A percentile compares a stretch with the other conserved stretches of the same genome.
Evolutionary conservation across 73 alveolate species (phyloP).

Genomic region (Tetrahymena borealis): DNA sequence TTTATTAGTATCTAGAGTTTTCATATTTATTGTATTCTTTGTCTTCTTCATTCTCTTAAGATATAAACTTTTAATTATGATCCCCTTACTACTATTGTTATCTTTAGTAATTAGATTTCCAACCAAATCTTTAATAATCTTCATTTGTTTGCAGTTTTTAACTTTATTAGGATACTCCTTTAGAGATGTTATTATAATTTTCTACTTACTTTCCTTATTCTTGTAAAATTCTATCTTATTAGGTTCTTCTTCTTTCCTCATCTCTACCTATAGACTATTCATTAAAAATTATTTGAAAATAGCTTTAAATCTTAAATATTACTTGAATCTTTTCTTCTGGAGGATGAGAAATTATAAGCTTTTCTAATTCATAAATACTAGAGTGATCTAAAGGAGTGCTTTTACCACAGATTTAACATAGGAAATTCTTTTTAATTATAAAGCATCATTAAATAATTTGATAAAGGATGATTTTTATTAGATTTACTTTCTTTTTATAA

Average conservation of each 20-base stretch:
- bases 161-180: background rate
- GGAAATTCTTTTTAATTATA: background rate
- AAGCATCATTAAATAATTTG: background rate
- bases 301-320: background rate
- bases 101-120: background rate
- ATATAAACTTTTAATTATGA: background rate
- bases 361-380: constrained; percentile 41
- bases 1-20: background rate
- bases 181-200: background rate
- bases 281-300: background rate
- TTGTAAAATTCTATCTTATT: background rate
- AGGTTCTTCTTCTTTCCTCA: background rate
- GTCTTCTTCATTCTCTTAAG: background rate
- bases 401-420: constrained; percentile 21
- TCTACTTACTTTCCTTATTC: background rate
- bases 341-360: constrained; percentile 1
- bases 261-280: background rate
- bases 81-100: background rate
- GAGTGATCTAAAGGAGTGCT: constrained; percentile 21
- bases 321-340: background rate
- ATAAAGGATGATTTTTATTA: background rate
- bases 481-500: background rate
- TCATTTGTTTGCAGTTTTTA: background rate
- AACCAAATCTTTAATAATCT: background rate
- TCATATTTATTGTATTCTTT: background rate